These are phyloP conservation scores for Exophiala calicioides DNA, from an alignment of 2,329 filamentous ascomycete genomes.

Conservation along the genomic window DNA sequence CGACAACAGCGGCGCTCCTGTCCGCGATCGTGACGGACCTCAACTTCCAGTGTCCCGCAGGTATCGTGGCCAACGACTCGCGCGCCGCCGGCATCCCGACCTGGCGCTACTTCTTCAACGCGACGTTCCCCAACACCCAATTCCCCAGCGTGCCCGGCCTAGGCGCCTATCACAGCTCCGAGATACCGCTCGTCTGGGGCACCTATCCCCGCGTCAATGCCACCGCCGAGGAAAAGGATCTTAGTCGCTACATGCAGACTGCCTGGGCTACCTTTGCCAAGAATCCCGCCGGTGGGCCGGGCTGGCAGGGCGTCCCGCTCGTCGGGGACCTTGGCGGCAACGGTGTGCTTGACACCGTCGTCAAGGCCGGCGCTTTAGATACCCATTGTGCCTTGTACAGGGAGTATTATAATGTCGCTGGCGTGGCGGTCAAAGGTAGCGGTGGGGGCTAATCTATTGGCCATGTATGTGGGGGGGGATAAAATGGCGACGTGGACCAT, in stretches of 20 bases:
- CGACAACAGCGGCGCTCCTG: conserved; percentile 2
- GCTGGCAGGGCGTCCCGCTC: not conserved
- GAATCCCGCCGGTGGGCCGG: conserved; percentile 26
- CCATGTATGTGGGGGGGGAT: too few species aligned
- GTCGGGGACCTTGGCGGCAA: not conserved
- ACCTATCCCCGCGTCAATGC: conserved; percentile 31
- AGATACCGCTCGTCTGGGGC: conserved; percentile 37
- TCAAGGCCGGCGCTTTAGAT: not conserved
- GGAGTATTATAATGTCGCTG: not conserved
- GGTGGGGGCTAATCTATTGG: too few species aligned
- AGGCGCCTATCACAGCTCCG: conserved; percentile 39
- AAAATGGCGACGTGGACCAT: too few species aligned
- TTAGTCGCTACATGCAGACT: conserved; percentile 32
- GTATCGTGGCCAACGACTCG: conserved; percentile 25
- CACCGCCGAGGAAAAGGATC: conserved; percentile 25
- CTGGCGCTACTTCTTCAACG: conserved; percentile 37
- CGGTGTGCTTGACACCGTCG: not conserved
- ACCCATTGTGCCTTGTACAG: not conserved
- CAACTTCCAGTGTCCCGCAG: conserved; percentile 16
- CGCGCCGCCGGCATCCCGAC: conserved; percentile 23
- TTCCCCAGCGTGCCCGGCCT: conserved; percentile 23
- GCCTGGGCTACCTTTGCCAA: conserved; percentile 35
- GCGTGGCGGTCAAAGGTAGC: not conserved
- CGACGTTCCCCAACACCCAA: conserved; percentile 33
- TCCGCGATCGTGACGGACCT: conserved; percentile 13